phyloP scores from a whole-genome alignment of 1,284 basidiomycete species.

The Ustilago cynodontis region DNA sequence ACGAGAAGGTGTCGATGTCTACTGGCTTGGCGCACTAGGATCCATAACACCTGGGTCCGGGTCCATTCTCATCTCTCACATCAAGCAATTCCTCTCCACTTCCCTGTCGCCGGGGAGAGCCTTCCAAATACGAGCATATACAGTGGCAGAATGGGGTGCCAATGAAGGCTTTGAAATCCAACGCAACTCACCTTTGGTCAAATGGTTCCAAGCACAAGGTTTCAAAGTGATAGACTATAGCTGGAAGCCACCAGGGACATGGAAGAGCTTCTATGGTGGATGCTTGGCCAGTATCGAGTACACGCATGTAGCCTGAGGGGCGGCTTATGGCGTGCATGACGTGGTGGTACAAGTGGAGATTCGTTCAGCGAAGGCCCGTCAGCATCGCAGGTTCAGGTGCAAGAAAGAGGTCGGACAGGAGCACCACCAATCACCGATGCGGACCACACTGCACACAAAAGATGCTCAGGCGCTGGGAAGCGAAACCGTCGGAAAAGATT shows the following conservation, averaged over 20 bases:
- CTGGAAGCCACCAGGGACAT: slow-evolving; percentile 37
- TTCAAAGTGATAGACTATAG: slow-evolving; percentile 24
- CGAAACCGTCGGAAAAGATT: no score
- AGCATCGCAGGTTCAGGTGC: neutral
- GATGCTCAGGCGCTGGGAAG: no score
- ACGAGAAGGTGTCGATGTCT: neutral
- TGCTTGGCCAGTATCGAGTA: slow-evolving; percentile 28
- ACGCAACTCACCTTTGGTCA: slow-evolving; percentile 4
- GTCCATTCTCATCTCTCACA: slow-evolving; percentile 5
- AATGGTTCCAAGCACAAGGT: slow-evolving; percentile 19
- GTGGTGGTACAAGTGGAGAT: no score
- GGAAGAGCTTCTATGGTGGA: slow-evolving; percentile 28
- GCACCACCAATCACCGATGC: no score
- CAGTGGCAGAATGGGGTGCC: slow-evolving; percentile 32
- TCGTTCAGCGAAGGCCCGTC: no score
- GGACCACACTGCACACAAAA: no score
- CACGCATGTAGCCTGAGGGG: neutral
- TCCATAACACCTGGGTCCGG: slow-evolving; percentile 19
- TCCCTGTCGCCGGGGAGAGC: neutral
- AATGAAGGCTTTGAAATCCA: slow-evolving; percentile 6
- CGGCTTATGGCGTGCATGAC: neutral
- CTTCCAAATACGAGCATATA: slow-evolving; percentile 20
- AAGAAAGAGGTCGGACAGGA: no score
- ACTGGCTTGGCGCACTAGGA: slow-evolving; percentile 32
- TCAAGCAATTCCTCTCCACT: slow-evolving; percentile 19